Percentiles rank a stretch among this genome's conserved stretches.
These are phyloP conservation scores for Malania oleifera DNA, from an alignment of 164 flowering plant species.

Conservation along the genomic window DNA sequence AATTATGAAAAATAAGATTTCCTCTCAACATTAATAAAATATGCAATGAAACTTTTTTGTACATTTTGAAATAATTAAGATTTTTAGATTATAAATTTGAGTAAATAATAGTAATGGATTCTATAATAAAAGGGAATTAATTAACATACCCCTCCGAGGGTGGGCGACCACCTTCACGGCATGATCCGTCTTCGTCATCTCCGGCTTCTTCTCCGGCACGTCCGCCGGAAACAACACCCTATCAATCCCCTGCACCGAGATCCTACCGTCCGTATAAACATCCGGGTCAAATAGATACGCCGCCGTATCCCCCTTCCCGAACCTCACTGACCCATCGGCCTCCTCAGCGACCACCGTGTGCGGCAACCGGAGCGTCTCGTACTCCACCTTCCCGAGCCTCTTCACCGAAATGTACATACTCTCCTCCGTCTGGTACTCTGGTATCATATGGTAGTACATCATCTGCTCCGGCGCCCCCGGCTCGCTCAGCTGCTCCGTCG, in stretches of 20 bases:
- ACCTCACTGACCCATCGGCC: constrained; percentile 50
- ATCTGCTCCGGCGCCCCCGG: constrained; percentile 54
- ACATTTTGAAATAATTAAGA: too few species aligned
- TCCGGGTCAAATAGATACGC: constrained; percentile 52
- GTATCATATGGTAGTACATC: constrained; percentile 43
- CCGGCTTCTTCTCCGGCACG: constrained; percentile 9
- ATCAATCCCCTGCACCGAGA: constrained; percentile 55
- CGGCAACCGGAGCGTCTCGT: constrained; percentile 43
- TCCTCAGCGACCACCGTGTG: constrained; percentile 42
- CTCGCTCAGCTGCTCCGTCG: constrained; percentile 41
- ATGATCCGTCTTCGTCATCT: background rate
- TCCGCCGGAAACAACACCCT: constrained; percentile 37
- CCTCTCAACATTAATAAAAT: too few species aligned
- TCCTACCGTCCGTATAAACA: constrained; percentile 49
- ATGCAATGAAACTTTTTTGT: too few species aligned
- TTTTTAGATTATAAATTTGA: too few species aligned
- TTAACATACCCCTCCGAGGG: constrained; percentile 26
- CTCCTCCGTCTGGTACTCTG: constrained; percentile 65
- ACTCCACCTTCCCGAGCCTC: constrained; percentile 42
- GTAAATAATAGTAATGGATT: too few species aligned
- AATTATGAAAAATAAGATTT: too few species aligned
- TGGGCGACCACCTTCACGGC: constrained; percentile 11
- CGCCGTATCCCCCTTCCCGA: constrained; percentile 36
- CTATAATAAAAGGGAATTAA: too few species aligned
- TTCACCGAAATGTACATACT: constrained; percentile 56